Base-by-base conservation (phyloP, 345 rosid genomes). In the Ceriops zippeliana region DNA sequence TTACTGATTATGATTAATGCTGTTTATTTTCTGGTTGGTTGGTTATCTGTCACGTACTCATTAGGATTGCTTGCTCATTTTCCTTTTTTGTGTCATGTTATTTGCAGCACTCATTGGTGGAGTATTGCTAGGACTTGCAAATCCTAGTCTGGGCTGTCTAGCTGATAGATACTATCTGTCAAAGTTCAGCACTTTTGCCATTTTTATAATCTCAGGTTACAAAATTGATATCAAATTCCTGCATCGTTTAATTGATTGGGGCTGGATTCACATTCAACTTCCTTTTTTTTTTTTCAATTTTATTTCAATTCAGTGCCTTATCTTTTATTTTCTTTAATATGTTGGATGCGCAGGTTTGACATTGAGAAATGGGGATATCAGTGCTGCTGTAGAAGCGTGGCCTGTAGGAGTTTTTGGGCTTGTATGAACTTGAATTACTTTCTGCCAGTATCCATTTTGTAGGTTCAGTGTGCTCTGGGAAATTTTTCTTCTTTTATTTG, bases 381-480 rank as follows among this genome's bases (percentile, higher is more conserved):
- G 87, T 64, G 89, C 87, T 30, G 98, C 97, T 68, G 83, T 78
- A 5, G 79, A 90, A 76, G 93, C 96, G 58, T 93, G 98, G 98
- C 88, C 90, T 37, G 87, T 87, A 2, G 98, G 96, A 80, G 49
- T 86, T 66, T 85, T 83, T 60, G 98, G 98, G 82, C 96, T 93
- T 77, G 98, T 93, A 93, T 82, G 97, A 72, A 71, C 81, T 84
- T 66, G 24, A 81, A 63, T 71, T 75, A 72, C 71, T 75, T 74
- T 75, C 73, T 69, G 65, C 76, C 76, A 66, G 75, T 82, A 58
- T 79, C 67, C 63, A 61, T 80, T 73, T 75, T 70, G 70, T 81
- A 74, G 82, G 84, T 79, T 69, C 64, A 81, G 71, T 69, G 37
- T 61, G 56, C 62, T n/a, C 21, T 24, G 27, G 24, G 58, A 6